These are phyloP conservation scores for Simplicillium sp. DNA, from an alignment of 2,329 filamentous ascomycete genomes.

Conservation along the genomic window DNA sequence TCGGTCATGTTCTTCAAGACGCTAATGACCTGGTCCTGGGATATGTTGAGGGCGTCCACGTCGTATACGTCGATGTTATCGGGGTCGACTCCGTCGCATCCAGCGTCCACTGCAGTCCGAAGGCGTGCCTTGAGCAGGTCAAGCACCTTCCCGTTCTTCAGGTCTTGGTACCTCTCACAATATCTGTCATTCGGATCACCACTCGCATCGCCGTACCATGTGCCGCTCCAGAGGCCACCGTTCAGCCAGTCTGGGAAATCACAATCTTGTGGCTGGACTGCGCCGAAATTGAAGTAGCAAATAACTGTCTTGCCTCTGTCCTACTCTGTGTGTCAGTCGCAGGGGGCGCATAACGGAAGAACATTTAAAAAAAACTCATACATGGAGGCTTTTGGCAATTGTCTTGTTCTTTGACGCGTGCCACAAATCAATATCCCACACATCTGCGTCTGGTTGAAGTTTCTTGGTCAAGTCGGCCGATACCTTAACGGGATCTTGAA, in stretches of 20 bases:
- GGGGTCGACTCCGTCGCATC: conserved; percentile 22
- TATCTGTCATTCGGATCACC: no score
- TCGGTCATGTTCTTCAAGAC: conserved; percentile 18
- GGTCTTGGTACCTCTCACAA: conserved; percentile 18
- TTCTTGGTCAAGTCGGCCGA: background rate
- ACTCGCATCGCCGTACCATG: conserved; percentile 15
- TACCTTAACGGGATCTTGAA: background rate
- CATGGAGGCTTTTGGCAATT: background rate
- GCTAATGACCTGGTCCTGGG: conserved; percentile 14
- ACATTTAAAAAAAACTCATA: conserved; percentile 4
- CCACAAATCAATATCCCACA: conserved; percentile 4
- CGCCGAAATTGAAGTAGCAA: conserved; percentile 23
- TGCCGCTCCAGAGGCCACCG: background rate
- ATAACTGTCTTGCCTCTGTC: conserved; percentile 17
- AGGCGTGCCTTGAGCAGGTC: conserved; percentile 19
- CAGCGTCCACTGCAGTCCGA: conserved; percentile 14
- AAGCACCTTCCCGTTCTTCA: conserved; percentile 15
- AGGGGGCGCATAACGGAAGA: no score
- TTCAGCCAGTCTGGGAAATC: no score
- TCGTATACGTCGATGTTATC: conserved; percentile 19
- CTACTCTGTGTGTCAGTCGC: conserved; percentile 2
- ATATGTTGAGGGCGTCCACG: background rate
- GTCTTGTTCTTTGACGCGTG: background rate
- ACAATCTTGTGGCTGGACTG: conserved; percentile 10
- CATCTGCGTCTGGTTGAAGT: conserved; percentile 1